phyloP scores from a whole-genome alignment of 257 asterid species.

The Anisodus tanguticus region DNA sequence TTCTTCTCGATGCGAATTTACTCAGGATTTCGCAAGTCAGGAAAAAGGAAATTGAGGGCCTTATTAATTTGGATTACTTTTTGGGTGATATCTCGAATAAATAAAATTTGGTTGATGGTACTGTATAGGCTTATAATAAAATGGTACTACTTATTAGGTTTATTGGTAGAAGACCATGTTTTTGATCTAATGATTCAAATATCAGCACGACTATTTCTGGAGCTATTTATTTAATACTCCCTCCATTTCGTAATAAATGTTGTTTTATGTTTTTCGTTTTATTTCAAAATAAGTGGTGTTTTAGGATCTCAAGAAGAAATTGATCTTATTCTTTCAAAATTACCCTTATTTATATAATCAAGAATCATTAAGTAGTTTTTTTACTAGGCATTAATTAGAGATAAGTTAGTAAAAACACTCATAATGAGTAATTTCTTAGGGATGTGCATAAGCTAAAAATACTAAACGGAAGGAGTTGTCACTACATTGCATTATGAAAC shows the following conservation, averaged over 20 bases:
- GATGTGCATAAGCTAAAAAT: no score
- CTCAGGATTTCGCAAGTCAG: background rate
- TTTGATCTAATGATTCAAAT: background rate
- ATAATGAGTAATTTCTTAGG: no score
- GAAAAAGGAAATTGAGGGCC: background rate
- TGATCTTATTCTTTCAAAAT: no score
- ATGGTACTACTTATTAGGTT: background rate
- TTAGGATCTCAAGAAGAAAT: no score
- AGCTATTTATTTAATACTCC: background rate
- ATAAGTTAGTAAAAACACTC: no score
- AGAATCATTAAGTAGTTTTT: no score
- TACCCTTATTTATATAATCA: no score
- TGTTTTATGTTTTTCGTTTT: no score
- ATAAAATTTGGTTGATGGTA: background rate
- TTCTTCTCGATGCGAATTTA: no score
- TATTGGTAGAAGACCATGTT: background rate
- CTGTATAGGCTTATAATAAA: background rate
- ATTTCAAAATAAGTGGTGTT: no score
- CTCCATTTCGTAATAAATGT: background rate
- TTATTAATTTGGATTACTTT: background rate
- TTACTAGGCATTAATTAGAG: no score
- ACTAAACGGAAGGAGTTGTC: background rate
- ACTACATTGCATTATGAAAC: slow-evolving; percentile 2
- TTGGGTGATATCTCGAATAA: background rate
- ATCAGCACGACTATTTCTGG: background rate